Evolutionary conservation across 176 grass and related monocot genomes (phyloP), one percentile per base, ranked within the genome.

Genomic region (Chloris gayana): DNA sequence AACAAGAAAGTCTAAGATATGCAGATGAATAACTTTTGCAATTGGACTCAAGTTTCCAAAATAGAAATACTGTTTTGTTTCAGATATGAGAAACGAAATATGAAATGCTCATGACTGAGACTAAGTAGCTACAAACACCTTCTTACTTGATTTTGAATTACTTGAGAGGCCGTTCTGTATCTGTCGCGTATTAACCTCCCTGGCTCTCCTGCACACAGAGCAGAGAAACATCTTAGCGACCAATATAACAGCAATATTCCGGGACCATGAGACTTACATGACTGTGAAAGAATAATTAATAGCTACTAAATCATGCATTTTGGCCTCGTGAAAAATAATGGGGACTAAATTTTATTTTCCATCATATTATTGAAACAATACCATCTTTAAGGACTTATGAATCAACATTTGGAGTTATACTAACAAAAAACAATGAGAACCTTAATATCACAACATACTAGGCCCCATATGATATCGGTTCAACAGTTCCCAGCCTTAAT

Each of bases 91-190:
- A 72, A 65, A 81, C 63, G 8, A 59, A 75, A 77, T 64, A 19
- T 24, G 46, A 78, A 86, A 83, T 47, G 39, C 25, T 26, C 7
- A 53, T 60, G 49, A 69, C 71, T 80, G 45, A 73, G 69, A 65
- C 17, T 22, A 59, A 85, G 57, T 56, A 73, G 49, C 59, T 67
- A 14, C 21, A 88, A 64, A 78, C 74, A 84, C 72, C 77, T 73
- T 87, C 84, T 90, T 72, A 98, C 92, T 83, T 94, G 90, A 82
- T 98, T 98, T 86, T 95, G 95, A 72, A 98, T 88, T 75, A 98
- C 92, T 93, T 95, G 92, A 53, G 95, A 98, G 47, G 90, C 86
- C 10, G 90, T 98, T 87, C 92, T 90, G 72, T 93, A 98, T 67
- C 88, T 78, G 1, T 95, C 95, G 84, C 92, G 88, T 88, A 95